These are phyloP conservation scores for Chondrus crispus DNA, from an alignment of 23 red algal genomes.

Conservation along the genomic window DNA sequence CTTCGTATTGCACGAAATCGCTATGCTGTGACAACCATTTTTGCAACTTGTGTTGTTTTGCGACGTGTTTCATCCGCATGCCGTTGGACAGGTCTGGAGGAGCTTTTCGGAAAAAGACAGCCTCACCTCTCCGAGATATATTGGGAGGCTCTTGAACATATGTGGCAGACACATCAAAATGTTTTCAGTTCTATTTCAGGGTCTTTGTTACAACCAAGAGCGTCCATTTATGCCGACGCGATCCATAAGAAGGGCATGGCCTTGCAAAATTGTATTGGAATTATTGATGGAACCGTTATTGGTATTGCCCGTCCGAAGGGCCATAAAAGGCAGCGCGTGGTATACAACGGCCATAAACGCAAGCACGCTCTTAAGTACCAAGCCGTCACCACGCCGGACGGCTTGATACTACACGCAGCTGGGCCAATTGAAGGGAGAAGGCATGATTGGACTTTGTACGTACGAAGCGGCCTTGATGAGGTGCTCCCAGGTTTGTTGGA, in stretches of 20 bases:
- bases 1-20: neutral
- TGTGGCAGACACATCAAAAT: neutral
- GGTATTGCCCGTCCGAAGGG: neutral
- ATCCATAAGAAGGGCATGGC: neutral
- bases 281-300: neutral
- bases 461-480: too few relatives aligned
- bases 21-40: neutral
- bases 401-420: too few relatives aligned
- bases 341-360: neutral
- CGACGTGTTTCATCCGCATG: neutral
- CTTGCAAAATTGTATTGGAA: neutral
- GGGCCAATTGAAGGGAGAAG: too few relatives aligned
- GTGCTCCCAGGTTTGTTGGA: too few relatives aligned
- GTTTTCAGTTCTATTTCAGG: neutral
- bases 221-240: neutral
- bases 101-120: constrained; percentile 4
- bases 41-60: constrained; percentile 3
- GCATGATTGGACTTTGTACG: too few relatives aligned
- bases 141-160: constrained; percentile 7
- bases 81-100: neutral
- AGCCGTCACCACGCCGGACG: too few relatives aligned
- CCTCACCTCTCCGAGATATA: constrained; percentile 6
- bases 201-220: neutral
- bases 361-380: neutral
- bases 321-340: neutral